Conservation (phyloP, 2,329 filamentous ascomycete genomes). For the Dothidotthia symphoricarpi region DNA sequence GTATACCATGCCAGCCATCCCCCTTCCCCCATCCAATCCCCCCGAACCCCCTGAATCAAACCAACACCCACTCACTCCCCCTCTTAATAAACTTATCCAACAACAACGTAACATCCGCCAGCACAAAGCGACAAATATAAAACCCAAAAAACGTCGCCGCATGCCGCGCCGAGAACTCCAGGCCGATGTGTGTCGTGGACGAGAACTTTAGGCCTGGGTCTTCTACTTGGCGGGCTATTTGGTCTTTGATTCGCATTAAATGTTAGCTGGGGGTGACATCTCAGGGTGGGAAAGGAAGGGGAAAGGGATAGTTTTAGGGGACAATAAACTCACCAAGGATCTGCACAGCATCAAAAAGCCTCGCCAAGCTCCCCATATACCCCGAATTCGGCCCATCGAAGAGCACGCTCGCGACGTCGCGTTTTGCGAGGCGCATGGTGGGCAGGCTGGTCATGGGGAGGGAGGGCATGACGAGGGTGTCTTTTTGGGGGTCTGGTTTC, state of each 20-base stretch:
- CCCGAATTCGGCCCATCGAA: slow-evolving; percentile 82
- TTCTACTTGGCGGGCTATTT: slow-evolving; percentile 93
- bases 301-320: slow-evolving; percentile 3
- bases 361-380: slow-evolving; percentile 89
- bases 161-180: slow-evolving; percentile 89
- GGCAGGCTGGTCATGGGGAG: slow-evolving; percentile 70
- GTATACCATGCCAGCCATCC: too few relatives aligned
- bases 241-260: slow-evolving; percentile 69
- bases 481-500: slow-evolving; percentile 51
- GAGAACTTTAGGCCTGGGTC: slow-evolving; percentile 89
- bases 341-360: slow-evolving; percentile 90
- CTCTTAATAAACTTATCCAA: slow-evolving; percentile 97
- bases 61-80: slow-evolving; percentile 88
- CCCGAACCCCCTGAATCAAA: slow-evolving; percentile 35
- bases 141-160: slow-evolving; percentile 98
- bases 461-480: slow-evolving; percentile 56
- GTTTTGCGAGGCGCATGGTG: slow-evolving; percentile 68
- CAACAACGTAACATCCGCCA: slow-evolving; percentile 77
- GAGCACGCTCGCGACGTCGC: slow-evolving; percentile 65
- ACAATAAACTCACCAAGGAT: slow-evolving; percentile 69
- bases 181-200: slow-evolving; percentile 89
- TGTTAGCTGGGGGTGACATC: slow-evolving; percentile 6
- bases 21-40: too few relatives aligned
- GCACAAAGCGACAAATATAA: slow-evolving; percentile 92
- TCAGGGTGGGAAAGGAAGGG: neutral